These are phyloP conservation scores for Flaveria ramosissima DNA, from an alignment of 129 eudicot genomes.

Conservation along the genomic window DNA sequence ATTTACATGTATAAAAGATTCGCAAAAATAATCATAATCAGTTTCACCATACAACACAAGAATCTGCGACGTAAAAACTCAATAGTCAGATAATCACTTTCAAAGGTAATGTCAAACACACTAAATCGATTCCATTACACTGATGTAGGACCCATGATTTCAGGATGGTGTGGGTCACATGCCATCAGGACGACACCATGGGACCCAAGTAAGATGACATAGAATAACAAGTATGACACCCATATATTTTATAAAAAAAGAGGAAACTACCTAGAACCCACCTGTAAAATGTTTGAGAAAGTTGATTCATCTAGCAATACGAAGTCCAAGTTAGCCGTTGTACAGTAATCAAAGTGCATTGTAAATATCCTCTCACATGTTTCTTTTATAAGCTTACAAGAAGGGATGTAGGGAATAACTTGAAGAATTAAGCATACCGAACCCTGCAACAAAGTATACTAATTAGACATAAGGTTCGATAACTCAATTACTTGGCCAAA, in stretches of 20 bases:
- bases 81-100: neutral
- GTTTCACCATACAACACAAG: neutral
- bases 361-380: constrained; percentile 88
- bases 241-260: neutral
- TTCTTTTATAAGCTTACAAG: constrained; percentile 94
- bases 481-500: constrained; percentile 63
- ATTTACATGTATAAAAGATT: neutral
- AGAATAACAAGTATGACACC: neutral
- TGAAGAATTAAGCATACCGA: constrained; percentile 82
- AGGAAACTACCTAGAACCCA: constrained; percentile 43
- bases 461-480: constrained; percentile 52
- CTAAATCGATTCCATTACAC: neutral
- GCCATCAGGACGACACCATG: neutral
- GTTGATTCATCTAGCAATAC: constrained; percentile 76
- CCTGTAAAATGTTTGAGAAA: constrained; percentile 86
- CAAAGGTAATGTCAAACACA: neutral
- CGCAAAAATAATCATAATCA: neutral
- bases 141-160: neutral
- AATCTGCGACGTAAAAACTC: too few species aligned
- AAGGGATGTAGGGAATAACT: constrained; percentile 78
- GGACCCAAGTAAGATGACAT: constrained; percentile 3
- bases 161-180: too few species aligned
- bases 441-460: constrained; percentile 79
- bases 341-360: constrained; percentile 94
- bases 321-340: constrained; percentile 80